A percentile compares a stretch with the other conserved stretches of the same genome.
Evolutionary conservation across 768 basidiomycete species (phyloP).

Genomic region (Xanthoconium purpureum): DNA sequence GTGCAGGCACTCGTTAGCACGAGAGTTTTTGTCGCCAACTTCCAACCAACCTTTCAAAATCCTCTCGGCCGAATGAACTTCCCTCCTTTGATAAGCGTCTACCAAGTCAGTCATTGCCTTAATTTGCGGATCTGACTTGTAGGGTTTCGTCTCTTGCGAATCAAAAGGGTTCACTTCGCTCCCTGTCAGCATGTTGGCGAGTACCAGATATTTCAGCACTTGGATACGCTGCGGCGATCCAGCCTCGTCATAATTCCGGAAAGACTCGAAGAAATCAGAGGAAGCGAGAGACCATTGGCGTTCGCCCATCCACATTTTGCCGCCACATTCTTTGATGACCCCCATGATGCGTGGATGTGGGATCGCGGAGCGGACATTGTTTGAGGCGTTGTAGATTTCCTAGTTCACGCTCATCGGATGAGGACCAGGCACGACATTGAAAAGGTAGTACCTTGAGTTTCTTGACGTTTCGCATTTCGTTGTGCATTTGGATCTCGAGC

Average conservation of each 20-base stretch:
- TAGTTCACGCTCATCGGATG: constrained; percentile 31
- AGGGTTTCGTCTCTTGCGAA: constrained; percentile 99
- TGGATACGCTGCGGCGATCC: constrained; percentile 96
- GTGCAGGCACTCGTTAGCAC: constrained; percentile 3
- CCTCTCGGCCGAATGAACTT: constrained; percentile 96
- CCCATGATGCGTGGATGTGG: constrained; percentile 99
- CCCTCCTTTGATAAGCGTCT: constrained; percentile 92
- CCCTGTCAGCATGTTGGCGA: constrained; percentile 97
- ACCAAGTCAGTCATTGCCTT: constrained; percentile 98
- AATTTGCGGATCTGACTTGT: constrained; percentile 91
- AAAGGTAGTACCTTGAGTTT: constrained; percentile 73
- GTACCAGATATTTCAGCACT: constrained; percentile 95
- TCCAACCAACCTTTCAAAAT: constrained; percentile 71
- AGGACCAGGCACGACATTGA: neutral
- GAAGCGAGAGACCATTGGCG: constrained; percentile 98
- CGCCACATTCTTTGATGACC: constrained; percentile 98
- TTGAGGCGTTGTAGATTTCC: constrained; percentile 97
- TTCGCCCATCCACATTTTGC: constrained; percentile 99
- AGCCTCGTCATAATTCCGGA: constrained; percentile 97
- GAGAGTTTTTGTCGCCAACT: neutral
- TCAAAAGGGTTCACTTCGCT: constrained; percentile 99
- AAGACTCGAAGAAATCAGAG: constrained; percentile 98
- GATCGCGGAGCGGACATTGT: constrained; percentile 90
- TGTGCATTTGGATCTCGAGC: constrained; percentile 99
- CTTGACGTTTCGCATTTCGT: constrained; percentile 92